phyloP scores from a whole-genome alignment of 805 yeast species.

The Saccharomycopsis vini region DNA sequence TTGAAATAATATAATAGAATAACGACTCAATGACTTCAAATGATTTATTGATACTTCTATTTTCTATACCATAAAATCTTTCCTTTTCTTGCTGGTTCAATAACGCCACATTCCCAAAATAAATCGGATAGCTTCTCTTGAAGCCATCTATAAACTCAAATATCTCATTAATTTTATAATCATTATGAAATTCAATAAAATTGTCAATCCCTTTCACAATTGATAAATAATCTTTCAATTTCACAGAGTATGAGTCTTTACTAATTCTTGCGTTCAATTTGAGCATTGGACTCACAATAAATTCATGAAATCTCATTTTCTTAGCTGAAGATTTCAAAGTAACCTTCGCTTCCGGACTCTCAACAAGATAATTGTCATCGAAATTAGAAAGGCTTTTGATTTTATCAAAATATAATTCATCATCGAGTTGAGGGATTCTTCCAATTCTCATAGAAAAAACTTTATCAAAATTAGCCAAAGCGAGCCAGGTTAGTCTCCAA shows the following conservation, averaged over 20 bases:
- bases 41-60: conserved; percentile 10
- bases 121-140: conserved; percentile 11
- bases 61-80: conserved; percentile 9
- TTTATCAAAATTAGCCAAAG: conserved; percentile 9
- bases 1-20: conserved; percentile 22
- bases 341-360: conserved; percentile 13
- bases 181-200: conserved; percentile 17
- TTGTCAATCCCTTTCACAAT: conserved; percentile 14
- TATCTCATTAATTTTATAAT: conserved; percentile 12
- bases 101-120: conserved; percentile 5
- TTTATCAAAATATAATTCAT: not conserved
- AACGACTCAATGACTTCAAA: conserved; percentile 12
- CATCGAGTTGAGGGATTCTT: conserved; percentile 2
- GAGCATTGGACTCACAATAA: conserved; percentile 7
- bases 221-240: conserved; percentile 15
- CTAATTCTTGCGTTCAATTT: conserved; percentile 6
- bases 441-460: conserved; percentile 3
- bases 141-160: conserved; percentile 18
- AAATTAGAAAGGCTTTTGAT: not conserved
- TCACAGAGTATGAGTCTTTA: not conserved
- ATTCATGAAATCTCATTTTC: conserved; percentile 3
- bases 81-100: conserved; percentile 7
- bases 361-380: conserved; percentile 1
- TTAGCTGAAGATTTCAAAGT: conserved; percentile 5
- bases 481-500: conserved; percentile 15